Conservation (phyloP, 208 protist species). For the Balamuthia mandrillaris region DNA sequence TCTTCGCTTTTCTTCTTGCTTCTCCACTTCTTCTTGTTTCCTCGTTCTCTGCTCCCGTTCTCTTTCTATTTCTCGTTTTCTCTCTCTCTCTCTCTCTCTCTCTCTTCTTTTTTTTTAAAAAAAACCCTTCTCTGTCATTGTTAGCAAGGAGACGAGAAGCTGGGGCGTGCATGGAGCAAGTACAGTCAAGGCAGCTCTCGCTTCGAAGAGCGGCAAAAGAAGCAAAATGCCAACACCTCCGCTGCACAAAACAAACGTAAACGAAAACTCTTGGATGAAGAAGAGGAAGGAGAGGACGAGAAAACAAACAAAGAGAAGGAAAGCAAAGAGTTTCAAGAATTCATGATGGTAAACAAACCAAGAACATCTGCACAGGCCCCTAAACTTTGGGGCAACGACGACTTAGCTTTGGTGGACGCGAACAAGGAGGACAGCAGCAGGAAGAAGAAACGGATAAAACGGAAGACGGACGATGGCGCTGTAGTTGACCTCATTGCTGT, state of each 20-base stretch:
- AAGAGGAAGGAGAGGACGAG: constrained; percentile 24
- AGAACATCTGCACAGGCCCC: constrained; percentile 12
- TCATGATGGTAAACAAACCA: constrained; percentile 47
- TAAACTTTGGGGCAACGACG: constrained; percentile 62
- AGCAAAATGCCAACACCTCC: neutral
- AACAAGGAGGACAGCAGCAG: no score
- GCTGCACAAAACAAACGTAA: neutral
- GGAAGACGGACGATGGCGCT: neutral
- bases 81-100: neutral
- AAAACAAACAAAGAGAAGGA: constrained; percentile 2
- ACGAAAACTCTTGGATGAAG: neutral
- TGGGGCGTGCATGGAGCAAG: constrained; percentile 73
- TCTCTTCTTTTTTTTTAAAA: neutral
- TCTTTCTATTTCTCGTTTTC: neutral
- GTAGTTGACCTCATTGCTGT: neutral
- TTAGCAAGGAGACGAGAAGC: constrained; percentile 40
- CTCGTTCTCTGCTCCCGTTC: neutral
- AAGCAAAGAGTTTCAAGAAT: constrained; percentile 44
- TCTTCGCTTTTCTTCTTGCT: neutral
- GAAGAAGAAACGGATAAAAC: no score
- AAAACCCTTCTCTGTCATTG: neutral
- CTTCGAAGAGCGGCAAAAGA: constrained; percentile 23
- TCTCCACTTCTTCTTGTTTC: neutral
- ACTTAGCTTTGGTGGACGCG: no score
- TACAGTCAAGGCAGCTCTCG: constrained; percentile 72